Percentiles rank a stretch among this genome's conserved stretches.
These are phyloP conservation scores for Pythium plurisporium DNA, from an alignment of 352 stramenopile genomes.

Conservation along the genomic window DNA sequence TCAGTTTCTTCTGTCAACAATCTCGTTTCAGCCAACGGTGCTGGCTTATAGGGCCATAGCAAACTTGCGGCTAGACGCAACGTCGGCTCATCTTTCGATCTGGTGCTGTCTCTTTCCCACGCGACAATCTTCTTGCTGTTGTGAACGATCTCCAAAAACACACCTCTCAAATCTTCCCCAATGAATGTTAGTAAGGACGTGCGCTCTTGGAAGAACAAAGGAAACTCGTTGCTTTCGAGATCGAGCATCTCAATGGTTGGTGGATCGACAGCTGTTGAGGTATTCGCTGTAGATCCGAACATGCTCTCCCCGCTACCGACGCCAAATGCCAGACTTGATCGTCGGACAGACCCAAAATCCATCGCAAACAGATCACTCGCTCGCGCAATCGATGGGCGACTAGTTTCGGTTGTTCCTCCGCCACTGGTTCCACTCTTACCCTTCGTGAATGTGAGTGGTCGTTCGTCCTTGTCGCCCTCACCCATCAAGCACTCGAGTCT, in stretches of 20 bases:
- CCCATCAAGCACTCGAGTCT: constrained; percentile 45
- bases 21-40: no score
- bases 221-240: constrained; percentile 34
- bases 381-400: constrained; percentile 30
- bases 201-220: constrained; percentile 56
- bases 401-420: not conserved
- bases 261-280: not conserved
- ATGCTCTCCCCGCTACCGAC: constrained; percentile 4
- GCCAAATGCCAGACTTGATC: constrained; percentile 28
- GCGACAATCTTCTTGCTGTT: constrained; percentile 46
- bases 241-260: constrained; percentile 14
- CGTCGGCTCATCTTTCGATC: constrained; percentile 63
- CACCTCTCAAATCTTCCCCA: constrained; percentile 23
- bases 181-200: constrained; percentile 53
- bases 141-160: constrained; percentile 53
- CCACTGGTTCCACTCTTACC: constrained; percentile 6
- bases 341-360: constrained; percentile 39
- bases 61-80: constrained; percentile 71
- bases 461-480: constrained; percentile 13
- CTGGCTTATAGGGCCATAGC: constrained; percentile 44
- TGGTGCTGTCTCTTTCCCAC: constrained; percentile 53
- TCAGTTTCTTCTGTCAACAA: not conserved
- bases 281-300: not conserved
- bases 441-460: constrained; percentile 17
- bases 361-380: constrained; percentile 74